Evolutionary conservation across 2,329 filamentous ascomycete genomes (phyloP), one percentile per base, ranked within the genome.

Genomic region (Paraphoma chrysanthemicola): DNA sequence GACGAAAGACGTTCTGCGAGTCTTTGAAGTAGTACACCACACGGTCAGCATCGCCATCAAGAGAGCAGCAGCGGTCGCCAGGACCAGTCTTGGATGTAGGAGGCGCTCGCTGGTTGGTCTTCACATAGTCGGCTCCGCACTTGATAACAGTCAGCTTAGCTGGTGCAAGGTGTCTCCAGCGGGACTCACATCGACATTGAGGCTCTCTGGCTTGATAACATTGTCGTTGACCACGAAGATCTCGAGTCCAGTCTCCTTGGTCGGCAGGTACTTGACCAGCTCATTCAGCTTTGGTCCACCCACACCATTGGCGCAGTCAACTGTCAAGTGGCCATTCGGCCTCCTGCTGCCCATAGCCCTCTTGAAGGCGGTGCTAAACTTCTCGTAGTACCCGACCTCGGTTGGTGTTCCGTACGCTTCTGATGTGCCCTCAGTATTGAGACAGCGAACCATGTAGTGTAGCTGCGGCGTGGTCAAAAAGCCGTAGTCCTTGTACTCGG

Each of bases 231-330:
- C 86, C 50, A 98, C 86, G 76, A 90, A 92, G 79, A 96, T 89
- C 54, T 96, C 87, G 51, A 97, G 80, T 18, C 86, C 86, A 69
- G 90, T 86, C 54, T 82, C 79, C 38, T 87, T 85, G 60, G 85
- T 80, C 54, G 91, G 89, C 50, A 98, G 82, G 70, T 91, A 85
- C 77, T 97, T 97, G 70, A 97, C 84, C 62, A 98, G 83, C 77
- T 97, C 92, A 60, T 83, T 83, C 66, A 99, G 81, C 81, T 97
- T 97, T 41, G 94, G 93, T 3, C 92, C 95, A 67, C 95, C 95
- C 56, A 99, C 93, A 69, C 95, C 95, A 72, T 99, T 99, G 70
- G 95, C 95, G 76, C 94, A 97, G 78, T 99, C 95, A 12, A 99
- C 92, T 6, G 88, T 91, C 62, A 99, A 81, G 54, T 85, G 79